Conservation (phyloP, 768 basidiomycete species). For the Imleria badia region DNA sequence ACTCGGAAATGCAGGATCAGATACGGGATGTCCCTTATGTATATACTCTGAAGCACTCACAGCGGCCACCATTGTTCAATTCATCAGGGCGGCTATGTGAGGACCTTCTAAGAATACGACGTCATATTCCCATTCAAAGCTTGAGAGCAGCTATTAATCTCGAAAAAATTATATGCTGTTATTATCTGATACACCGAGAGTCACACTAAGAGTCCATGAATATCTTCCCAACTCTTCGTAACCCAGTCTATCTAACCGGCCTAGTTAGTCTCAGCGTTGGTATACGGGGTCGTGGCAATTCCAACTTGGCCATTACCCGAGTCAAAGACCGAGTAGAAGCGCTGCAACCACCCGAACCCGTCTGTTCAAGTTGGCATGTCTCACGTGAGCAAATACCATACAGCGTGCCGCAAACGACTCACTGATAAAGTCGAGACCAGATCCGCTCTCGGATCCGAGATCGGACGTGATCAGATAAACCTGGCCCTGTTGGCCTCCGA, state of each 20-base stretch:
- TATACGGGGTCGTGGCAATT: conserved; percentile 37
- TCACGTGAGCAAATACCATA: not conserved
- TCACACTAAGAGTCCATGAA: not conserved
- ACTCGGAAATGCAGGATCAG: too few species aligned
- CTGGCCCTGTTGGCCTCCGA: conserved; percentile 50
- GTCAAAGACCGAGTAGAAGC: conserved; percentile 59
- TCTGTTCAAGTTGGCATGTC: conserved; percentile 32
- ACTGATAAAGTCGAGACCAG: conserved; percentile 68
- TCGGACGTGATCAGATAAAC: conserved; percentile 62
- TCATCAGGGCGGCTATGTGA: too few species aligned
- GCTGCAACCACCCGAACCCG: conserved; percentile 58
- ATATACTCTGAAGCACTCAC: too few species aligned
- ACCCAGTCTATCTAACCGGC: too few species aligned
- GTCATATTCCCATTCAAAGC: too few species aligned
- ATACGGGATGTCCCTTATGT: too few species aligned
- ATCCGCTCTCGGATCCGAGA: conserved; percentile 48
- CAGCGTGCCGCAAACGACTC: conserved; percentile 13
- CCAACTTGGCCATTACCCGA: conserved; percentile 29
- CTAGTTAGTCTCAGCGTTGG: conserved; percentile 43
- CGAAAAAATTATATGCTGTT: too few species aligned
- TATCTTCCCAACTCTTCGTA: not conserved
- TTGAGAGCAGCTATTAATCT: too few species aligned
- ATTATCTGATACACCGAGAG: not conserved
- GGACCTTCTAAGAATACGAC: too few species aligned
- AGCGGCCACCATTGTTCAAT: too few species aligned